These are phyloP conservation scores for Eurotiales sp. DNA, from an alignment of 2,329 filamentous ascomycete genomes.

Conservation along the genomic window DNA sequence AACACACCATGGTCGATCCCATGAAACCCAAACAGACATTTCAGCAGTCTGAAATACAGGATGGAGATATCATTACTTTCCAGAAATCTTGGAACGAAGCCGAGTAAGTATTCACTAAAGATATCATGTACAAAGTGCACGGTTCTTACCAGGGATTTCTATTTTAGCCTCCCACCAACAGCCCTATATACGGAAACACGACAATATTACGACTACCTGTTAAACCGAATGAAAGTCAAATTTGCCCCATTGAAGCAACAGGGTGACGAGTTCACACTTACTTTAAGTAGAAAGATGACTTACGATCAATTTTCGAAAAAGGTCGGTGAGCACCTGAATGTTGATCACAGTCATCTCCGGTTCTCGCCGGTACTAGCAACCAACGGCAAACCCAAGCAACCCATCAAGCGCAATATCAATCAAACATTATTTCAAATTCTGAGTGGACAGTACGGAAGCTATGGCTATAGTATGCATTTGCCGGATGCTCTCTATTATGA, in stretches of 20 bases:
- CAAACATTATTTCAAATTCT: slow-evolving; percentile 77
- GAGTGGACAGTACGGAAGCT: slow-evolving; percentile 66
- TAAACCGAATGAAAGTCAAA: slow-evolving; percentile 74
- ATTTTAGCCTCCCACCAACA: slow-evolving; percentile 29
- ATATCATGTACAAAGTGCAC: neutral
- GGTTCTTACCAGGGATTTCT: slow-evolving; percentile 3
- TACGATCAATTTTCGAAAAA: slow-evolving; percentile 85
- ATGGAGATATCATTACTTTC: slow-evolving; percentile 95
- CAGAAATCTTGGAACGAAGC: slow-evolving; percentile 59
- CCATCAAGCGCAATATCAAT: slow-evolving; percentile 69
- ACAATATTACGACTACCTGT: slow-evolving; percentile 88
- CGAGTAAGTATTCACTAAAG: slow-evolving; percentile 27
- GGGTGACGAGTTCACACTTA: slow-evolving; percentile 68
- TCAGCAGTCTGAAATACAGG: slow-evolving; percentile 88
- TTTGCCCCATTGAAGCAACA: slow-evolving; percentile 64
- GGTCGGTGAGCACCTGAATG: slow-evolving; percentile 71
- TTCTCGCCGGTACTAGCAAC: slow-evolving; percentile 81
- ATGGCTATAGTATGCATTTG: slow-evolving; percentile 65
- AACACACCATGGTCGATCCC: slow-evolving; percentile 92
- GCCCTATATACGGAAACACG: slow-evolving; percentile 64
- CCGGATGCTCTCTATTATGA: slow-evolving; percentile 85
- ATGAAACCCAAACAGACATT: slow-evolving; percentile 90
- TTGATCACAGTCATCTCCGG: slow-evolving; percentile 81
- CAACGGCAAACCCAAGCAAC: slow-evolving; percentile 70
- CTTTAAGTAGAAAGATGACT: slow-evolving; percentile 79